Percentiles rank a stretch among this genome's conserved stretches.
These are phyloP conservation scores for Neurospora sp. DNA, from an alignment of 495 filamentous ascomycete species.

Conservation along the genomic window DNA sequence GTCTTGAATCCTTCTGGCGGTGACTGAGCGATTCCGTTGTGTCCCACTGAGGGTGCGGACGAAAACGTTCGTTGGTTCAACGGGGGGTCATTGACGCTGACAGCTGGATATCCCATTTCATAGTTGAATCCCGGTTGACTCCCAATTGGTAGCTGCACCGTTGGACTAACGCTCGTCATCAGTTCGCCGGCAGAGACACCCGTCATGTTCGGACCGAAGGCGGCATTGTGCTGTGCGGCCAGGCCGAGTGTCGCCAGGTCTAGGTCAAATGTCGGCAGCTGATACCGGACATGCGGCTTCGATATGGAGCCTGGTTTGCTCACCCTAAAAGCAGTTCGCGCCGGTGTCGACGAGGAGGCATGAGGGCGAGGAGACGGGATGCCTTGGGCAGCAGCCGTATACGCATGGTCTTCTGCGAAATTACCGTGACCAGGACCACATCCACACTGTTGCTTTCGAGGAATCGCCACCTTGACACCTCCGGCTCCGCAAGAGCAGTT, in stretches of 20 bases:
- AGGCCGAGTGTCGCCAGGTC: slow-evolving; percentile 34
- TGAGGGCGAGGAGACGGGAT: neutral
- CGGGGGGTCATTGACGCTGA: neutral
- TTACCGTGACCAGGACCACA: slow-evolving; percentile 19
- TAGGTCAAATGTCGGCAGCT: slow-evolving; percentile 27
- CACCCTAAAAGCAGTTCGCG: slow-evolving; percentile 29
- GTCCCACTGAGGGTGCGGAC: neutral
- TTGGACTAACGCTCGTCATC: neutral
- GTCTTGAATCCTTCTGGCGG: slow-evolving; percentile 8
- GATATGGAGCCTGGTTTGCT: slow-evolving; percentile 22
- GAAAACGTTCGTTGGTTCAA: neutral
- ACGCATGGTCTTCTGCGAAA: slow-evolving; percentile 7
- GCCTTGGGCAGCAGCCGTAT: neutral
- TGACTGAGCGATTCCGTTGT: neutral
- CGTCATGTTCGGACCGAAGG: slow-evolving; percentile 5
- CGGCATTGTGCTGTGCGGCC: slow-evolving; percentile 8
- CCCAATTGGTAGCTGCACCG: neutral
- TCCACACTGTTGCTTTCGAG: slow-evolving; percentile 38
- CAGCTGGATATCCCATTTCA: neutral
- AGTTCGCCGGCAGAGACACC: neutral
- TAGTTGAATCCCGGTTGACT: neutral
- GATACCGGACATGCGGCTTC: slow-evolving; percentile 28
- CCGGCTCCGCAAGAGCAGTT: slow-evolving; percentile 41
- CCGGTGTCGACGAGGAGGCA: slow-evolving; percentile 25
- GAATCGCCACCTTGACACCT: slow-evolving; percentile 42